Evolutionary conservation across 495 filamentous ascomycete species (phyloP).

Genomic region (Aspergillus conjunctus): DNA sequence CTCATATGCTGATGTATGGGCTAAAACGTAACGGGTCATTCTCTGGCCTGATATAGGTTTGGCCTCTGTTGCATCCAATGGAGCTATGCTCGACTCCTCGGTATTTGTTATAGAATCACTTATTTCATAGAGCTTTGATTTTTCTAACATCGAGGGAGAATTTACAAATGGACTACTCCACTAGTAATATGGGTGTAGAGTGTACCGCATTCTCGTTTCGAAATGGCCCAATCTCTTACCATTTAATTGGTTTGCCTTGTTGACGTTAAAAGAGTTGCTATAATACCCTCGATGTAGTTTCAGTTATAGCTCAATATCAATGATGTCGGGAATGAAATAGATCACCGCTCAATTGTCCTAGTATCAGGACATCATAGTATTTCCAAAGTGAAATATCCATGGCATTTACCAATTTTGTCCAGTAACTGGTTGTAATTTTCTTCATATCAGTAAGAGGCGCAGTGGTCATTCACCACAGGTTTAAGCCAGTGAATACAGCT

Average conservation of each 20-base stretch:
- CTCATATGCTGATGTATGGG: constrained; percentile 10
- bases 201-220: not conserved
- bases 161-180: not conserved
- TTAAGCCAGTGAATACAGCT: not conserved
- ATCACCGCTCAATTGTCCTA: too few species aligned
- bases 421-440: not conserved
- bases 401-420: too few species aligned
- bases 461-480: not conserved
- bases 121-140: constrained; percentile 10
- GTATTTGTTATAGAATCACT: constrained; percentile 14
- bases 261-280: too few species aligned
- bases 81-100: constrained; percentile 4
- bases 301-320: too few species aligned
- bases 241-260: not conserved
- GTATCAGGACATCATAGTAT: too few species aligned
- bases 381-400: too few species aligned
- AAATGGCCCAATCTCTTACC: not conserved
- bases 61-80: constrained; percentile 2
- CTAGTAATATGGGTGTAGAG: not conserved
- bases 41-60: constrained; percentile 10
- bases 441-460: not conserved
- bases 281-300: too few species aligned
- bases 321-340: too few species aligned
- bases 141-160: not conserved
- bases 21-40: constrained; percentile 12